Conservation (phyloP, 2,329 filamentous ascomycete species). For the Penicillium sp. region DNA sequence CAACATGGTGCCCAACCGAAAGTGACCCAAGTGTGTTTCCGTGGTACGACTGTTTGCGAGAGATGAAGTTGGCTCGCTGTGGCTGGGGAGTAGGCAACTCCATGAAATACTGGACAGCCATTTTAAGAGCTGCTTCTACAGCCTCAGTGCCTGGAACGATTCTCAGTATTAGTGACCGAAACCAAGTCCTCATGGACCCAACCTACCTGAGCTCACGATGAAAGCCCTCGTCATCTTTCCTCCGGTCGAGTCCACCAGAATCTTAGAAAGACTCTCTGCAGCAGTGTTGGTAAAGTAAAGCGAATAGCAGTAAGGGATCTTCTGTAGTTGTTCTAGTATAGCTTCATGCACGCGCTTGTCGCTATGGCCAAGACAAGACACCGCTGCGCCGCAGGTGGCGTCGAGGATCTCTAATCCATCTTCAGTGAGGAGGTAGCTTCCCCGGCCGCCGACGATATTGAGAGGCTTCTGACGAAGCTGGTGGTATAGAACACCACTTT, state of each 20-base stretch:
- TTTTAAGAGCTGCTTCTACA: conserved; percentile 64
- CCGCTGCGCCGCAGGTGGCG: conserved; percentile 68
- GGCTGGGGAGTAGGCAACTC: conserved; percentile 53
- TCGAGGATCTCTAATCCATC: conserved; percentile 63
- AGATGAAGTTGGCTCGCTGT: conserved; percentile 58
- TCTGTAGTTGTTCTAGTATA: conserved; percentile 56
- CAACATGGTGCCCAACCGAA: conserved; percentile 61
- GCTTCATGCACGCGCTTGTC: conserved; percentile 60
- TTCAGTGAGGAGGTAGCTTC: conserved; percentile 48
- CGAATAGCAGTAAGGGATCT: conserved; percentile 57
- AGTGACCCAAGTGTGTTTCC: conserved; percentile 68
- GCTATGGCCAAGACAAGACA: conserved; percentile 68
- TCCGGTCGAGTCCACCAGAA: conserved; percentile 50
- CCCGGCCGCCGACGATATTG: conserved; percentile 46
- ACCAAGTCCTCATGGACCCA: neutral
- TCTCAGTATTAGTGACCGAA: conserved; percentile 1
- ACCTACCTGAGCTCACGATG: conserved; percentile 55
- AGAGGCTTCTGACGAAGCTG: conserved; percentile 45
- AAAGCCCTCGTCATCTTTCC: conserved; percentile 54
- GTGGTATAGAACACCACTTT: conserved; percentile 49
- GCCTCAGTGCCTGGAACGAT: conserved; percentile 58
- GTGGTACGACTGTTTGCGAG: conserved; percentile 64
- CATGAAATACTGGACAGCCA: conserved; percentile 63
- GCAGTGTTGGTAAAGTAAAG: conserved; percentile 55
- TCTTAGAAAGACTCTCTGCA: conserved; percentile 51